A percentile compares a stretch with the other conserved stretches of the same genome.
These are phyloP conservation scores for carrot (Daucus carota) DNA, from an alignment of 129 eudicot species.

Conservation along the genomic window DH1_v3.0 NC_030383.2:54668001-54668500, in stretches of 20 bases:
- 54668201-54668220: slow-evolving; percentile 65
- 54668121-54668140: not conserved
- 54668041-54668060: not conserved
- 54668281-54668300: slow-evolving; percentile 97
- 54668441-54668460: not conserved
- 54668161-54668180: not conserved
- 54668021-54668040: too few species aligned
- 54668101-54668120: not conserved
- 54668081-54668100: not conserved
- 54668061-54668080: not conserved
- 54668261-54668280: slow-evolving; percentile 73
- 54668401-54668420: not conserved
- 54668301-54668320: slow-evolving; percentile 98
- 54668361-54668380: slow-evolving; percentile 92
- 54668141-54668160: too few species aligned
- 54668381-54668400: slow-evolving; percentile 5
- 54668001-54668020: not conserved
- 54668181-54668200: slow-evolving; percentile 66
- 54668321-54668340: slow-evolving; percentile 97
- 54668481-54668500: not conserved
- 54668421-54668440: not conserved
- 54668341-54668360: slow-evolving; percentile 95
- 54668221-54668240: slow-evolving; percentile 78
- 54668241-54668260: slow-evolving; percentile 98
- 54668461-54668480: not conserved